Evolutionary conservation across 2,329 filamentous ascomycete species (phyloP), one percentile per base, ranked within the genome.

Genomic region (Sporothrix brasiliensis): DNA sequence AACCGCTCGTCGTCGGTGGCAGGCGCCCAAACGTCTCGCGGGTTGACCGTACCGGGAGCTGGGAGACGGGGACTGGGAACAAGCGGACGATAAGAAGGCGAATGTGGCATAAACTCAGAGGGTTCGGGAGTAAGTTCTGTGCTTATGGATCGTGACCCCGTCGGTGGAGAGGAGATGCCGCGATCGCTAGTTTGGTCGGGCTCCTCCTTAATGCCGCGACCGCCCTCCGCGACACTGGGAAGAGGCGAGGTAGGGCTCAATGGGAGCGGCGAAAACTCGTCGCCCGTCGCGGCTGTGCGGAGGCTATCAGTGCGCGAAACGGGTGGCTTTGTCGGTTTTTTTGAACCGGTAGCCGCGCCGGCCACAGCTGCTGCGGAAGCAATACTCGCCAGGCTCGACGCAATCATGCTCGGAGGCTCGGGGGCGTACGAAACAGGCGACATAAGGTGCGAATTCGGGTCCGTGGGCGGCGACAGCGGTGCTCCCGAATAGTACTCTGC

Each of bases 21-120:
- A 0, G 80, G 79, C 5, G 80, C 82, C 84, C 85, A 86, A 41
- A 86, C 82, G 65, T 85, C 83, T 81, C 85, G 85, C 0, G 84
- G 84, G 53, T 86, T 86, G 11, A 84, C 83, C 4, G 84, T 86
- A 47, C 82, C 83, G 3, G 81, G 81, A 1, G 80, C 79, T 49
- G 83, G 78, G 63, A 79, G 74, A 34, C 61, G 72, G 13, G 76
- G 76, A 67, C 76, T 77, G 1, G 73, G 75, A 4, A 73, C 71
- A 21, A 75, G 70, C 4, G 69, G 60, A 4, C 56, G 69, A 24
- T 61, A 53, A 1, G 70, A 69, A 3, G 73, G 73, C 49, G 76
- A 73, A 1, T 16, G 54, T 6, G 73, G 69, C 66, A 72, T 67
- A n/a, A 73, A 74, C 14, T 72, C 73, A 1, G 61, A 24, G 0